Evolutionary conservation across 1,139 yeast species (phyloP).

Genomic region (Yamadazyma mexicana): DNA sequence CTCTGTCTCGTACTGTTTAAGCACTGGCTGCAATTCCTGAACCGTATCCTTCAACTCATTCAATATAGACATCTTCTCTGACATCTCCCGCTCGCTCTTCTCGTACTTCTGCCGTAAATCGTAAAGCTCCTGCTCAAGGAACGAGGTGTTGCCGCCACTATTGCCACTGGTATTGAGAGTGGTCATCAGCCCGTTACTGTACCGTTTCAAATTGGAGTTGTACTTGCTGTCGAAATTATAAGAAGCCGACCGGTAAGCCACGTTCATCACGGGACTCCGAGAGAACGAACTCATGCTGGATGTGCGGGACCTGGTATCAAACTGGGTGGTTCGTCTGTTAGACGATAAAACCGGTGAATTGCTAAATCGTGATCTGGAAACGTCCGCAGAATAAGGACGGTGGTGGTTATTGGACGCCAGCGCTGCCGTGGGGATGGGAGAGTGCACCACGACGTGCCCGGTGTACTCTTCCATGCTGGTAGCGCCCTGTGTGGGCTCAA

Average conservation of each 20-base stretch:
- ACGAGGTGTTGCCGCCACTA: neutral
- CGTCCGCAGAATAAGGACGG: constrained; percentile 12
- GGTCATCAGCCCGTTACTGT: constrained; percentile 5
- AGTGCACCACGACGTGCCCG: neutral
- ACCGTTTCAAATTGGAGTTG: constrained; percentile 4
- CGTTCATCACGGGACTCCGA: constrained; percentile 12
- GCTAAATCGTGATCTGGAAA: constrained; percentile 4
- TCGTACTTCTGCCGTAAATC: constrained; percentile 21
- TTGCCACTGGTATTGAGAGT: too few species aligned
- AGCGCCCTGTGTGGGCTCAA: neutral
- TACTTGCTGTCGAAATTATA: constrained; percentile 8
- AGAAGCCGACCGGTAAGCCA: constrained; percentile 8
- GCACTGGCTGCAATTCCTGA: constrained; percentile 44
- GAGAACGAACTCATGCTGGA: constrained; percentile 13
- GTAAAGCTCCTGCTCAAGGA: constrained; percentile 17
- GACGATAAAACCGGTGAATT: constrained; percentile 2
- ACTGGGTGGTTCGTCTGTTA: constrained; percentile 3
- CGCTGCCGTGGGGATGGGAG: neutral
- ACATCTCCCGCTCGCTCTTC: constrained; percentile 27
- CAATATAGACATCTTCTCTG: constrained; percentile 36
- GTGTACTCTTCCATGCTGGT: neutral
- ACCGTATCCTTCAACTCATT: constrained; percentile 45
- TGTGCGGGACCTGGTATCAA: constrained; percentile 13
- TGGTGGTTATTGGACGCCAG: too few species aligned
- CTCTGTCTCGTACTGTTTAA: constrained; percentile 44